Conservation (phyloP, 331 rosid genomes). For the Malus hybrid region DNA sequence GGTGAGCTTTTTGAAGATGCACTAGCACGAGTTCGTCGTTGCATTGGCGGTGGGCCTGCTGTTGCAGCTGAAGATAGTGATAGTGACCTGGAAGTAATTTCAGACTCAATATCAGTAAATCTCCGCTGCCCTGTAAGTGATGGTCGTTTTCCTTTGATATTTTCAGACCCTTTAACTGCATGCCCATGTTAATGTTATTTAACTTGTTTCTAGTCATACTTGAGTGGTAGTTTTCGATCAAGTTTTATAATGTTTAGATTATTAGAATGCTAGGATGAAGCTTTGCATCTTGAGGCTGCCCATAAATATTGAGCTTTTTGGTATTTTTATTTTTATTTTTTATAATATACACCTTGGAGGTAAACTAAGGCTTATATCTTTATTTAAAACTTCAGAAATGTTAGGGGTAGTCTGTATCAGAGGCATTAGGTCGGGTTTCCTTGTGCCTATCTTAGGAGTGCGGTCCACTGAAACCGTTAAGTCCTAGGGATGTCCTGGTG, state of each 20-base stretch:
- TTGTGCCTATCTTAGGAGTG: not conserved
- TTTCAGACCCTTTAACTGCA: not conserved
- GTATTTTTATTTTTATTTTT: not conserved
- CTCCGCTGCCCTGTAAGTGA: constrained; percentile 93
- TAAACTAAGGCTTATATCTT: not conserved
- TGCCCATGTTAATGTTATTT: not conserved
- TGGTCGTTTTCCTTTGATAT: not conserved
- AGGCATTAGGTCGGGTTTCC: not conserved
- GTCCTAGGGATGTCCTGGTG: not conserved
- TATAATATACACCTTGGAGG: not conserved
- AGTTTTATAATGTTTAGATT: not conserved
- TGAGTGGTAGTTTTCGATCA: not conserved
- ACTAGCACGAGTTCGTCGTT: constrained; percentile 72
- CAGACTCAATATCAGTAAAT: constrained; percentile 70
- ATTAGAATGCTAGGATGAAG: not conserved
- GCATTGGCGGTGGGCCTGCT: constrained; percentile 80
- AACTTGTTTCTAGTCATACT: too few species aligned
- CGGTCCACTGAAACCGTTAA: not conserved
- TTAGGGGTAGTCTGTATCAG: not conserved
- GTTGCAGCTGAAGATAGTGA: constrained; percentile 72
- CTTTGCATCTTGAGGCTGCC: not conserved
- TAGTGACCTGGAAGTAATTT: constrained; percentile 96
- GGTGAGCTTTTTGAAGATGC: constrained; percentile 89
- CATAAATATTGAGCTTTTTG: not conserved
- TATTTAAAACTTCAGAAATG: not conserved